A percentile compares a stretch with the other conserved stretches of the same genome.
These are phyloP conservation scores for Rhizopogon vesiculosus DNA, from an alignment of 768 basidiomycete species.

Conservation along the genomic window DNA sequence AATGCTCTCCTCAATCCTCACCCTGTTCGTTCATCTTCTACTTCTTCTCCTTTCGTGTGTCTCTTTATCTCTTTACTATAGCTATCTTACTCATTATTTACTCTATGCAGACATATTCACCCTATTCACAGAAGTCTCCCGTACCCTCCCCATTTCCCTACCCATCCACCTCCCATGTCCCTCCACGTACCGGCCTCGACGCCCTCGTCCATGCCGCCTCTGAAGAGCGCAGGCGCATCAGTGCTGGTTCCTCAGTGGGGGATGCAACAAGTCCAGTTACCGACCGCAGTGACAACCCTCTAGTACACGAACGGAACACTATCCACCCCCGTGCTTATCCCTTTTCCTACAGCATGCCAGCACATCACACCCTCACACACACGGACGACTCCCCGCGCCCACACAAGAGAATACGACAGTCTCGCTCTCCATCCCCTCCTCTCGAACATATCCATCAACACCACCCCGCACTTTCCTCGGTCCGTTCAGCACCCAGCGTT, in stretches of 20 bases:
- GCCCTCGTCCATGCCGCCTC: conserved; percentile 70
- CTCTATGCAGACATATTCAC: neutral
- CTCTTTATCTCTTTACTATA: neutral
- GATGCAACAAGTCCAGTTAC: conserved; percentile 10
- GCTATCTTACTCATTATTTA: neutral
- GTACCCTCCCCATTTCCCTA: conserved; percentile 1
- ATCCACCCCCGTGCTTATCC: conserved; percentile 1
- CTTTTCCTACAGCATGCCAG: neutral
- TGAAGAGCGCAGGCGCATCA: conserved; percentile 55
- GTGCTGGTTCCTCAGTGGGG: conserved; percentile 9
- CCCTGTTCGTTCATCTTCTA: neutral
- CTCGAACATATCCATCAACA: neutral
- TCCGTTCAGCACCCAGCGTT: neutral
- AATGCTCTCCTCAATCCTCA: conserved; percentile 2
- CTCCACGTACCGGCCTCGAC: conserved; percentile 41
- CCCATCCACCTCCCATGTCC: conserved; percentile 8
- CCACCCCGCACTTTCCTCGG: neutral
- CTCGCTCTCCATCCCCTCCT: conserved; percentile 9
- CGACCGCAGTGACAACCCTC: conserved; percentile 14
- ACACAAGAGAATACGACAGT: conserved; percentile 19
- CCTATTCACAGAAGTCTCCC: neutral
- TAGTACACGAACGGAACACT: too few species aligned
- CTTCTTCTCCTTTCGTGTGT: conserved; percentile 2
- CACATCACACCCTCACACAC: conserved; percentile 1
- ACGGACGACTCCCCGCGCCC: conserved; percentile 10